Conservation (phyloP, 306 rosid genomes). For the Leucaena leucocephala region DNA sequence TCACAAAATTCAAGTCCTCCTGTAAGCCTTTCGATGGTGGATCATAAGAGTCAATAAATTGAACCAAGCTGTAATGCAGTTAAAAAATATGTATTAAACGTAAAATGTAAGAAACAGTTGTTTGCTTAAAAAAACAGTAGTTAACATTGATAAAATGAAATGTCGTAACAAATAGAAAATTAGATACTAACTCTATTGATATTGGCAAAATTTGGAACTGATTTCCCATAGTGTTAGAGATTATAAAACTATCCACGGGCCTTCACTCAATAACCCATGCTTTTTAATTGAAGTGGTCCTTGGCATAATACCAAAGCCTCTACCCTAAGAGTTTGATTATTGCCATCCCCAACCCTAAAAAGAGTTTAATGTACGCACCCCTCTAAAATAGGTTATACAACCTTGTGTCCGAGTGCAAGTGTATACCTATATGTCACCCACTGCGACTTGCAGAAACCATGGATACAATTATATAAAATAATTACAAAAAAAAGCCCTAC, state of each 20-base stretch:
- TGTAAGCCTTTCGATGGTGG: slow-evolving; percentile 95
- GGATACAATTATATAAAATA: slow-evolving; percentile 22
- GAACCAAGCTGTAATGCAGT: slow-evolving; percentile 75
- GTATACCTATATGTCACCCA: slow-evolving; percentile 7
- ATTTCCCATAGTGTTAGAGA: background rate
- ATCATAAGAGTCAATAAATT: slow-evolving; percentile 90
- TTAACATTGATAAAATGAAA: background rate
- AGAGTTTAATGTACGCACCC: slow-evolving; percentile 15
- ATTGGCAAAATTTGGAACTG: background rate
- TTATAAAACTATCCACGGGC: background rate
- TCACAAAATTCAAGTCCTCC: slow-evolving; percentile 94
- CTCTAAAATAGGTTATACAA: slow-evolving; percentile 17
- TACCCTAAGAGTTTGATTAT: background rate
- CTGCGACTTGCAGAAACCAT: slow-evolving; percentile 19
- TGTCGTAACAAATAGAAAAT: slow-evolving; percentile 14
- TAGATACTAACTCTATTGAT: background rate
- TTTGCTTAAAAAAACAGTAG: slow-evolving; percentile 1
- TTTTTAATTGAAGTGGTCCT: background rate
- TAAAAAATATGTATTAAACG: slow-evolving; percentile 19
- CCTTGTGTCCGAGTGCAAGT: slow-evolving; percentile 8
- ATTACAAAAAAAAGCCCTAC: slow-evolving; percentile 45
- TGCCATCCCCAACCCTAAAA: background rate
- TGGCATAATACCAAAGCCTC: background rate
- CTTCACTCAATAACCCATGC: background rate
- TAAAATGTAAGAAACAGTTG: slow-evolving; percentile 31